A percentile compares a stretch with the other conserved stretches of the same genome.
Evolutionary conservation across 805 yeast species (phyloP).

Genomic region (Candida endomychidarum): DNA sequence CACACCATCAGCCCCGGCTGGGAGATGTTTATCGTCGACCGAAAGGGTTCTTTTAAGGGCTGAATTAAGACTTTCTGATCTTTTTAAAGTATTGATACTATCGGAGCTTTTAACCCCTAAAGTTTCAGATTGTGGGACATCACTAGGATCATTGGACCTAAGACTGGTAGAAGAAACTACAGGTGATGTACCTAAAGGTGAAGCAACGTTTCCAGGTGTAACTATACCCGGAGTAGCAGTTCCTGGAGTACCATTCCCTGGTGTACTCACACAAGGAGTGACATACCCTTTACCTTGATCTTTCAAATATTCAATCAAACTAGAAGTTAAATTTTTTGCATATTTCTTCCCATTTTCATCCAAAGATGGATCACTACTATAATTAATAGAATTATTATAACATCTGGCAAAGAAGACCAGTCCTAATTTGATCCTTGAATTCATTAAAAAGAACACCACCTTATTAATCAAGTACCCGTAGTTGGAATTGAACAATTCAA

Average conservation of each 20-base stretch:
- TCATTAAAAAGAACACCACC: conserved; percentile 90
- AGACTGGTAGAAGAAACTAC: too few species aligned
- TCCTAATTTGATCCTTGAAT: conserved; percentile 82
- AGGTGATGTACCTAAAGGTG: too few species aligned
- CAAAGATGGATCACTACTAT: conserved; percentile 77
- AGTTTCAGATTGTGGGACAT: too few species aligned
- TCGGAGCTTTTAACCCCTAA: too few species aligned
- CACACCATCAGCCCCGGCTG: conserved; percentile 56
- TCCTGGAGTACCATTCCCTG: not conserved
- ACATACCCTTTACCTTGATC: conserved; percentile 34
- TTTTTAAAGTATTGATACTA: not conserved
- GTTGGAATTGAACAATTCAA: conserved; percentile 76
- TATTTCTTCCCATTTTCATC: conserved; percentile 71
- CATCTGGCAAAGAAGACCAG: conserved; percentile 92
- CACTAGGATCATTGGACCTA: too few species aligned
- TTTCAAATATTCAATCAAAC: conserved; percentile 46
- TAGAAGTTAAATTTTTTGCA: conserved; percentile 60
- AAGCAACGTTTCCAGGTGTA: too few species aligned
- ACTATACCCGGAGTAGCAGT: too few species aligned
- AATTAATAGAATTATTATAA: conserved; percentile 54
- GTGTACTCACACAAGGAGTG: conserved; percentile 9
- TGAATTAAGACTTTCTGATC: not conserved
- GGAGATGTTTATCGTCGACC: conserved; percentile 40
- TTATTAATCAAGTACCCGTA: conserved; percentile 88
- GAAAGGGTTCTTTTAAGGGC: conserved; percentile 20